Evolutionary conservation across 2,329 filamentous ascomycete genomes (phyloP).

Genomic region (Xylariales sp.): DNA sequence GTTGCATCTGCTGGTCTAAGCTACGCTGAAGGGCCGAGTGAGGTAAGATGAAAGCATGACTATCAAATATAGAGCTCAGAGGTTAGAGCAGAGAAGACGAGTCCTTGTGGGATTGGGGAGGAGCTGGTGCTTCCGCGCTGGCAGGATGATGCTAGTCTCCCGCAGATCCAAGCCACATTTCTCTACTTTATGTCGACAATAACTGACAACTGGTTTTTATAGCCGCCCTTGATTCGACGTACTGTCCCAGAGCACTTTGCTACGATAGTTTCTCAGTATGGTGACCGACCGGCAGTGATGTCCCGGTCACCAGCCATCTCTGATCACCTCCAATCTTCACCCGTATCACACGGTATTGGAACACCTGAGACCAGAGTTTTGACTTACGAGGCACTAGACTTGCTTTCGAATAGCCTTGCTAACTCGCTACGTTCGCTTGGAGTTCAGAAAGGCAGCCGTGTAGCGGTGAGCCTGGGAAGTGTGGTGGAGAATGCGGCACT

Average conservation of each 20-base stretch:
- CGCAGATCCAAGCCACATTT: no score
- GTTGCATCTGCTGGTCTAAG: conserved; percentile 22
- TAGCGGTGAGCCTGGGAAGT: conserved; percentile 85
- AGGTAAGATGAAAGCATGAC: no score
- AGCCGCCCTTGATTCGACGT: conserved; percentile 63
- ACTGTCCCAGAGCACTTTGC: conserved; percentile 73
- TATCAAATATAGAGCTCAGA: no score
- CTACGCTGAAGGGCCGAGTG: conserved; percentile 24
- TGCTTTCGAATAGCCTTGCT: conserved; percentile 71
- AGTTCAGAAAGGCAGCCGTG: conserved; percentile 76
- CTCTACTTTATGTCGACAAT: background rate
- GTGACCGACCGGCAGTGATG: conserved; percentile 59
- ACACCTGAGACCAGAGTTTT: conserved; percentile 61
- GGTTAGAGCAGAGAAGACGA: no score
- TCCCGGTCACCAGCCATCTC: conserved; percentile 36
- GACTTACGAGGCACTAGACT: conserved; percentile 73
- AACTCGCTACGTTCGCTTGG: conserved; percentile 64
- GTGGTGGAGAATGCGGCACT: conserved; percentile 77
- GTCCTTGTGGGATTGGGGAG: no score
- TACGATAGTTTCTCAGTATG: conserved; percentile 56
- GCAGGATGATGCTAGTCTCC: no score
- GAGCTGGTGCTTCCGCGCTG: background rate
- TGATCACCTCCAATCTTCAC: conserved; percentile 12
- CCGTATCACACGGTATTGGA: conserved; percentile 39
- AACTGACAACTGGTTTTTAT: conserved; percentile 1